Evolutionary conservation across 345 rosid species (phyloP).

Genomic region (Rhizophora mangle): DNA sequence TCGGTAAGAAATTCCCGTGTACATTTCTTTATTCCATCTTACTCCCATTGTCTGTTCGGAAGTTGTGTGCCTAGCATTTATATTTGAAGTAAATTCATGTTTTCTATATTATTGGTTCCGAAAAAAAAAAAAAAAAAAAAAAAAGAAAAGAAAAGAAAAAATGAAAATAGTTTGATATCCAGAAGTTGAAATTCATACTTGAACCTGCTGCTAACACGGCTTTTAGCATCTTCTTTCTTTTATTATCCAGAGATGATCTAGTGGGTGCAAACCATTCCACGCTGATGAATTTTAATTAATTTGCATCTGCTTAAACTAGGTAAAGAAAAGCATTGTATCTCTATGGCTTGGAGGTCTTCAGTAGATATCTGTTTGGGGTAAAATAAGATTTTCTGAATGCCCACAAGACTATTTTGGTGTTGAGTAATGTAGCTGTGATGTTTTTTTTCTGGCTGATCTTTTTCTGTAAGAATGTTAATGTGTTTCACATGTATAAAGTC

Average conservation of each 20-base stretch:
- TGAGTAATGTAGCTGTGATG: background rate
- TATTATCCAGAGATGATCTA: background rate
- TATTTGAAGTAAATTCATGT: background rate
- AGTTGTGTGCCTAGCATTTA: slow-evolving; percentile 7
- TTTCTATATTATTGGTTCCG: background rate
- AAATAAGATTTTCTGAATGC: no score
- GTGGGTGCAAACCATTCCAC: background rate
- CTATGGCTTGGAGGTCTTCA: no score
- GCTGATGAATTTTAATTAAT: background rate
- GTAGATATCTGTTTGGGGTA: no score
- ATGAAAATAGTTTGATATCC: background rate
- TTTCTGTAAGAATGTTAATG: background rate
- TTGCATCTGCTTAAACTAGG: no score
- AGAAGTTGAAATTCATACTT: background rate
- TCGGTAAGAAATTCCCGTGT: slow-evolving; percentile 35
- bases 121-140: no score
- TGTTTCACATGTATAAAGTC: background rate
- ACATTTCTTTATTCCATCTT: background rate
- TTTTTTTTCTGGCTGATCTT: background rate
- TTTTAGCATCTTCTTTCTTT: background rate
- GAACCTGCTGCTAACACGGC: background rate
- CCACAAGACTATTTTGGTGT: no score
- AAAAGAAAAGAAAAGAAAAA: no score
- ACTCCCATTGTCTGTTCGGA: background rate
- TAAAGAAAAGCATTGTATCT: no score